Base-by-base conservation (phyloP, 352 stramenopile genomes). In the Phytophthora capsici region DNA sequence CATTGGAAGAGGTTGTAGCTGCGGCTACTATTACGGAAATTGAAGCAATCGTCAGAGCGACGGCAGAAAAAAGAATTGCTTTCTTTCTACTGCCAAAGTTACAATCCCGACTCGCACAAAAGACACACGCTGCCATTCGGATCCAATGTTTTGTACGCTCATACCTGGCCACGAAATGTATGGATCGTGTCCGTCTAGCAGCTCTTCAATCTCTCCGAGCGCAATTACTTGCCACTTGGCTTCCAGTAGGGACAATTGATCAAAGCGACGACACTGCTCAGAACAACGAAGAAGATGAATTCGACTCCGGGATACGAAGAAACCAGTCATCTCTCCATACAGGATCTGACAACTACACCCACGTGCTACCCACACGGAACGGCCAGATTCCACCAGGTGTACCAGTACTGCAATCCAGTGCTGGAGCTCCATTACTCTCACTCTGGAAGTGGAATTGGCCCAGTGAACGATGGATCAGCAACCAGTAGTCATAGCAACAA, bases 391-490 rank as follows among this genome's bases (percentile, higher is more conserved):
- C 65, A 49, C 65, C 58, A 16, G 65, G 65, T 41, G 65, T 73
- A n/a, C 58, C 46, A 34, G 28, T 69, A 7, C 25, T 69, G 22
- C 47, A 51, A 32, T 59, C 49, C n/a, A 65, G 46, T 40, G 65
- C 51, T 50, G 65, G 46, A 3, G 59, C 32, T 7, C 59, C 65
- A 9, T 45, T 73, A 17, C 52, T 73, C 14, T 26, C 65, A n/a
- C 65, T 73, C 4, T 73, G 65, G 65, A 73, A 73, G 46, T 73
- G 65, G 65, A 73, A 60, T 36, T 73, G 65, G 65, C 40, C 65
- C 34, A 43, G 16, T 7, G 44, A 73, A 14, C 6, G 14, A 48
- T 73, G 65, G 65, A 26, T 69, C 43, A 61, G 40, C 36, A 66
- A 30, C 7, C 46, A 69, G 40, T 73, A 63, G 25, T n/a, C n/a